Evolutionary conservation across 2,329 filamentous ascomycete species (phyloP).

Genomic region (Metarhizium sp.): DNA sequence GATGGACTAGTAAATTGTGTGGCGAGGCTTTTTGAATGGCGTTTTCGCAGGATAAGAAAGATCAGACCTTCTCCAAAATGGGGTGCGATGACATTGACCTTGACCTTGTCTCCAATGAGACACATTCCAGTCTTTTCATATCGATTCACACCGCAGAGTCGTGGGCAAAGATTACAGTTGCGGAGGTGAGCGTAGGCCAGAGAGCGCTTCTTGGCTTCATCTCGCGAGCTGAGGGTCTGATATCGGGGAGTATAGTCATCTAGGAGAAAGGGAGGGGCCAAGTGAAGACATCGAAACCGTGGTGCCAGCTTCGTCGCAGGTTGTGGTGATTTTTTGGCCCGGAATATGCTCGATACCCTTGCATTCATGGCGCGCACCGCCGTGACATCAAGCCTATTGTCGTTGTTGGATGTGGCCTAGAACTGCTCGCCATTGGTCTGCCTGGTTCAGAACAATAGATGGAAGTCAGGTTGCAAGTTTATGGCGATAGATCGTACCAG

Average conservation of each 20-base stretch:
- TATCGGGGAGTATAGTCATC: slow-evolving; percentile 68
- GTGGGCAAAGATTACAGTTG: slow-evolving; percentile 74
- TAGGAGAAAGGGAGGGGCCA: slow-evolving; percentile 59
- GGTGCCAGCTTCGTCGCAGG: slow-evolving; percentile 17
- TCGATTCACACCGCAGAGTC: slow-evolving; percentile 70
- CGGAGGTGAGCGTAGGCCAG: slow-evolving; percentile 64
- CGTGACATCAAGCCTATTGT: not conserved
- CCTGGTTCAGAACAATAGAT: not conserved
- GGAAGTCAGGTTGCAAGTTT: not conserved
- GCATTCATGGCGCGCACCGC: not conserved
- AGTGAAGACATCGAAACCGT: too few species aligned
- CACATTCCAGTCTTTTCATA: slow-evolving; percentile 71
- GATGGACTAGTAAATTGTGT: not conserved
- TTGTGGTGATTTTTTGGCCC: not conserved
- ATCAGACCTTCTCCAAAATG: slow-evolving; percentile 67
- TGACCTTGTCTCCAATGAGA: slow-evolving; percentile 65
- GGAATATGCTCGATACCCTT: not conserved
- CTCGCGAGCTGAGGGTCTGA: slow-evolving; percentile 54
- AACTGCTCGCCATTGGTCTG: not conserved
- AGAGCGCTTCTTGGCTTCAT: slow-evolving; percentile 65
- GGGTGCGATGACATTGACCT: slow-evolving; percentile 76
- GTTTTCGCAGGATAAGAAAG: not conserved
- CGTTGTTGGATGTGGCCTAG: not conserved
- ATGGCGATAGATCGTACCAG: not conserved
- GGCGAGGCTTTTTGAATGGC: not conserved